These are phyloP conservation scores for Cryptococcus sp. DNA, from an alignment of 1,284 basidiomycete genomes.

Conservation along the genomic window DNA sequence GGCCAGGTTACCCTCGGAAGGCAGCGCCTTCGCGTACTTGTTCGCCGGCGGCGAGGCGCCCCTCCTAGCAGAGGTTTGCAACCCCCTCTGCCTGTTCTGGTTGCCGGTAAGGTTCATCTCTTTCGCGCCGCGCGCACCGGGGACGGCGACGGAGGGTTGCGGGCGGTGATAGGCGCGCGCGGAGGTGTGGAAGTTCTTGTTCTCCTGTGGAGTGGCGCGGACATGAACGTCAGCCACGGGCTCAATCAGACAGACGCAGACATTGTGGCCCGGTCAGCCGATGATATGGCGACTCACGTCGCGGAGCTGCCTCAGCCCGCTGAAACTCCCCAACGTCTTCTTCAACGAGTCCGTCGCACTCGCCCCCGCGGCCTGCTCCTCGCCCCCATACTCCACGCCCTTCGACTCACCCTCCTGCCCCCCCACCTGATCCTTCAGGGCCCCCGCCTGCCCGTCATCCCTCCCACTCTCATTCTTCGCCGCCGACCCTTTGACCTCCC, in stretches of 20 bases:
- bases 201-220: constrained; percentile 11
- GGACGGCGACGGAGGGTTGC: constrained; percentile 10
- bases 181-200: constrained; percentile 31
- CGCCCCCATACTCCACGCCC: constrained; percentile 30
- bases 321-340: constrained; percentile 18
- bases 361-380: constrained; percentile 26
- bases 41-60: constrained; percentile 18
- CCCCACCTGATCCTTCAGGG: constrained; percentile 35
- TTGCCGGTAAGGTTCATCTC: constrained; percentile 30
- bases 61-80: constrained; percentile 8
- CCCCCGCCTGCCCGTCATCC: constrained; percentile 13
- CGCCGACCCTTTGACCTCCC: constrained; percentile 23
- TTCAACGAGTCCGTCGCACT: constrained; percentile 19
- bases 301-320: constrained; percentile 19
- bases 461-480: constrained; percentile 10
- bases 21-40: constrained; percentile 32
- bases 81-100: constrained; percentile 30
- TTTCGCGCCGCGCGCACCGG: constrained; percentile 16
- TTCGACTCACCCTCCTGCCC: constrained; percentile 26
- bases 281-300: constrained; percentile 20
- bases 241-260: not conserved
- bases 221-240: too few relatives aligned
- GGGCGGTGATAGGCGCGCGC: constrained; percentile 14
- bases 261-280: too few relatives aligned
- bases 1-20: constrained; percentile 22